phyloP scores from a whole-genome alignment of 2,329 filamentous ascomycete genomes.

The Hypoxylon sp. region DNA sequence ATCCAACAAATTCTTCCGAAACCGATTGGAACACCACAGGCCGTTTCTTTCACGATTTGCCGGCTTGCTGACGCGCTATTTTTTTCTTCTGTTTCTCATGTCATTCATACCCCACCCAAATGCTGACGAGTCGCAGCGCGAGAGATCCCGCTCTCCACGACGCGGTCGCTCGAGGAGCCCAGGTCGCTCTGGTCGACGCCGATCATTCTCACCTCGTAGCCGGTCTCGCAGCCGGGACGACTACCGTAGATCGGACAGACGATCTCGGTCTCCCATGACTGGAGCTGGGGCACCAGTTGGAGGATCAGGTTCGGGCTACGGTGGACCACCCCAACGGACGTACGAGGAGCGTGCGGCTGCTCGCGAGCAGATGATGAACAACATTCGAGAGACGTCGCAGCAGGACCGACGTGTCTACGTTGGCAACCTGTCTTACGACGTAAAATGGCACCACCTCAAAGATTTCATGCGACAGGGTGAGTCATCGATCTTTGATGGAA shows the following conservation, averaged over 20 bases:
- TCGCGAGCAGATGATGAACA: slow-evolving; percentile 96
- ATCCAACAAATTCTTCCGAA: slow-evolving; percentile 4
- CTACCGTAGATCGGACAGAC: slow-evolving; percentile 76
- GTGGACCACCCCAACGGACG: slow-evolving; percentile 74
- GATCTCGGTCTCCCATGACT: slow-evolving; percentile 89
- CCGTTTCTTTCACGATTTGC: slow-evolving; percentile 16
- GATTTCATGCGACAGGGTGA: slow-evolving; percentile 99
- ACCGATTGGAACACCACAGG: slow-evolving; percentile 3
- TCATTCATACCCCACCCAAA: slow-evolving; percentile 33
- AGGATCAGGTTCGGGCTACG: slow-evolving; percentile 73
- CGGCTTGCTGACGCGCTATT: slow-evolving; percentile 18
- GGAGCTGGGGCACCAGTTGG: slow-evolving; percentile 73
- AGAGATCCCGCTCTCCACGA: slow-evolving; percentile 82
- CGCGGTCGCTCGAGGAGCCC: slow-evolving; percentile 86
- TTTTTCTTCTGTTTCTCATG: slow-evolving; percentile 33
- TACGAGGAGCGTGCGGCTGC: slow-evolving; percentile 84
- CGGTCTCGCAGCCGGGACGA: slow-evolving; percentile 82
- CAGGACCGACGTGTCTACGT: slow-evolving; percentile 99
- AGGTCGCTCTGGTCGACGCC: slow-evolving; percentile 71
- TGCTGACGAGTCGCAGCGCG: slow-evolving; percentile 68
- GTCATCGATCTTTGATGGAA: no score
- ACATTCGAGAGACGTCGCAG: slow-evolving; percentile 91
- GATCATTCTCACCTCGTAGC: slow-evolving; percentile 81
- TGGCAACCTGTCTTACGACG: slow-evolving; percentile 98
- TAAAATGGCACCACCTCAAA: slow-evolving; percentile 99